Base-by-base conservation (phyloP, 257 asterid species). In the Ophiorrhiza pumila region DNA sequence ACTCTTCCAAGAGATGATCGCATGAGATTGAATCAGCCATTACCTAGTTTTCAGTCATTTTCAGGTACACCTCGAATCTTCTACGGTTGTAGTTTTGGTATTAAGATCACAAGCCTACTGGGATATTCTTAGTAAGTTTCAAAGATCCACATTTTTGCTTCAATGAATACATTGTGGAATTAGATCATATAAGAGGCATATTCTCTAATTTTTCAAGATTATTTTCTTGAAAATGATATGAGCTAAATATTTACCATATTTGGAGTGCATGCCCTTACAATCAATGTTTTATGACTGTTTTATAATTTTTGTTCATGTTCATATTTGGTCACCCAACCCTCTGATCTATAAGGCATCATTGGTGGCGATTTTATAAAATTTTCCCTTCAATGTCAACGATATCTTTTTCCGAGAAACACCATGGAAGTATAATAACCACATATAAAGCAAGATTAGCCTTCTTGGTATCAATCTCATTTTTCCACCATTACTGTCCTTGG, bases 1-100 rank as follows among this genome's bases (percentile, higher is more conserved):
- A 83, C 86, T 76, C 79, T 78, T 77, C 85, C 89, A 35, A 85
- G 98, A 82, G 99, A 85, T 37, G 96, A 87, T 69, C 84, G 82
- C 73, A 75, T 82, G 76, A 87, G 91, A 75, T 80, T 85, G 71
- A 86, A 91, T 79, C 96, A 87, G 74, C 71, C 91, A 49, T 68
- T 66, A 60, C 79, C 92, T 67, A 81, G 82, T 75, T 86, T 82
- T 80, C 89, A 71, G 63, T 78, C 91, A 50, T 85, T 85, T 78
- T 70, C 89, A 53, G 96, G 98, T 93, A 83, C 73, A 73, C 50
- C 55, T 13, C 45, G 32, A 27, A 65, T 56, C 10, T 35, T 53
- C 20, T 17, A 0, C 39, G 5, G 7, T 58, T 41, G 41, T 29
- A 6, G 42, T 3, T 37, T 37, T 37, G 7, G 18, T 56, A 39